These are phyloP conservation scores for Silene latifolia DNA, from an alignment of 148 eudicot genomes.

Conservation along the genomic window DNA sequence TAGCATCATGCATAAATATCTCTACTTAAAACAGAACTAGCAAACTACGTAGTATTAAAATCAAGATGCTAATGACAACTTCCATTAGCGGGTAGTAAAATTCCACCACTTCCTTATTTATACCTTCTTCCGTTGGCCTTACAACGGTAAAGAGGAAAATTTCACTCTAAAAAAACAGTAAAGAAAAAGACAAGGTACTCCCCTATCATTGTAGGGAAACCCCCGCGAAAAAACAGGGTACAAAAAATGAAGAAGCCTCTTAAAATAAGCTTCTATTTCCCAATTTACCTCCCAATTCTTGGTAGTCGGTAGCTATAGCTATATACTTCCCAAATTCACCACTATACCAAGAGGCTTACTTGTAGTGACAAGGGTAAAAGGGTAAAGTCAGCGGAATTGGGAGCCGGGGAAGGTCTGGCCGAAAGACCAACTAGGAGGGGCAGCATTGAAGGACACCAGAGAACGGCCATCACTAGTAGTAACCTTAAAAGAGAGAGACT, in stretches of 20 bases:
- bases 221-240: conserved; percentile 22
- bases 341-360: background rate
- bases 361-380: background rate
- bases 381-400: conserved; percentile 39
- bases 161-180: background rate
- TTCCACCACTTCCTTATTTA: conserved; percentile 16
- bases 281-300: background rate
- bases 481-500: too few species aligned
- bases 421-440: too few species aligned
- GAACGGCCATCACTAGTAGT: too few species aligned
- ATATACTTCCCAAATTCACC: background rate
- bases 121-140: conserved; percentile 10
- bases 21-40: too few species aligned
- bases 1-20: too few species aligned
- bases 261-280: conserved; percentile 25
- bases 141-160: conserved; percentile 5
- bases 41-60: conserved; percentile 1
- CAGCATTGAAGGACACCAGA: too few species aligned
- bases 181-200: background rate
- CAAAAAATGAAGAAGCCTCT: conserved; percentile 8
- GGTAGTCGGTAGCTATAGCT: background rate
- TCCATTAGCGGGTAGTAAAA: conserved; percentile 21
- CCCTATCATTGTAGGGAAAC: conserved; percentile 9
- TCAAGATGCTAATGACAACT: conserved; percentile 10
- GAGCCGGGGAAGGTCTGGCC: conserved; percentile 54